phyloP scores from a whole-genome alignment of 2,329 filamentous ascomycete genomes.

The Tolypocladium amazonense region DNA sequence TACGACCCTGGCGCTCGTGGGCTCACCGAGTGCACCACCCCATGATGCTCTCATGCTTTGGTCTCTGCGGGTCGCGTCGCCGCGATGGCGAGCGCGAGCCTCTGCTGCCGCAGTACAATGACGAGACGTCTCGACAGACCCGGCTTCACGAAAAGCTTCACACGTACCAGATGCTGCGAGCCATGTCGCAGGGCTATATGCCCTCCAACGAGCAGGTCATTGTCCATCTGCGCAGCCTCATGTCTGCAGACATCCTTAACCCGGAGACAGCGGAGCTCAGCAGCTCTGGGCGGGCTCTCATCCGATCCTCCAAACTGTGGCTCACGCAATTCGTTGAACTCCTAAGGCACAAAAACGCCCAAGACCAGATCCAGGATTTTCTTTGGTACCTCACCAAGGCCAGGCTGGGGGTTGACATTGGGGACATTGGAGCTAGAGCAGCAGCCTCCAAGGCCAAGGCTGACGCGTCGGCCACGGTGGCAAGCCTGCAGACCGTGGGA shows the following conservation, averaged over 20 bases:
- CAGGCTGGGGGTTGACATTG: slow-evolving; percentile 35
- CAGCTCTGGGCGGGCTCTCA: slow-evolving; percentile 61
- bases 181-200: slow-evolving; percentile 77
- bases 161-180: slow-evolving; percentile 82
- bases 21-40: not conserved
- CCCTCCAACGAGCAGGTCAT: slow-evolving; percentile 81
- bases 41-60: slow-evolving; percentile 54
- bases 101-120: slow-evolving; percentile 70
- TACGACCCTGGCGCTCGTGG: not conserved
- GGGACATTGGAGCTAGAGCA: slow-evolving; percentile 16
- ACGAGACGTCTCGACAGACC: slow-evolving; percentile 70
- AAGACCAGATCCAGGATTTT: slow-evolving; percentile 85
- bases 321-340: slow-evolving; percentile 74
- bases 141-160: slow-evolving; percentile 82
- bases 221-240: slow-evolving; percentile 65
- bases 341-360: slow-evolving; percentile 68
- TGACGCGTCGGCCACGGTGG: slow-evolving; percentile 42
- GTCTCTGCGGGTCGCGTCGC: slow-evolving; percentile 33
- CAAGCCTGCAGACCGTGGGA: slow-evolving; percentile 73
- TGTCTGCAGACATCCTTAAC: slow-evolving; percentile 70
- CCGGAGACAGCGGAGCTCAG: slow-evolving; percentile 61
- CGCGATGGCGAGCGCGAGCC: slow-evolving; percentile 59
- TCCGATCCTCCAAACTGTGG: slow-evolving; percentile 63
- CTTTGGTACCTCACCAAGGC: slow-evolving; percentile 75
- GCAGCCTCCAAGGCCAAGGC: slow-evolving; percentile 19